A percentile compares a stretch with the other conserved stretches of the same genome.
Conservation (phyloP, 1,284 basidiomycete genomes). For the Sparassis latifolia region DNA sequence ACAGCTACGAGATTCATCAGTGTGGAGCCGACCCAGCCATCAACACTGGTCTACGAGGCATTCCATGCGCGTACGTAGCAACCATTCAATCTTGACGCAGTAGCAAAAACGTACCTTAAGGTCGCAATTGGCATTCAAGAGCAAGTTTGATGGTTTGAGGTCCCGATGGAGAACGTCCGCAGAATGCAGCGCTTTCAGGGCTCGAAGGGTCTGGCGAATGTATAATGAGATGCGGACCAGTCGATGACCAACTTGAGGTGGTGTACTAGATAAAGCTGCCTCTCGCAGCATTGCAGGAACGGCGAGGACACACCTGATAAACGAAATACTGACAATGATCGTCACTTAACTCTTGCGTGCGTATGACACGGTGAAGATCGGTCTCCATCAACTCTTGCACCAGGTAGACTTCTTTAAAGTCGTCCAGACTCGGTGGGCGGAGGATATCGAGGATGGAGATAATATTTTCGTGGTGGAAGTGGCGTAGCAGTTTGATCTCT, state of each 20-base stretch:
- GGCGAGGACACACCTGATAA: constrained; percentile 66
- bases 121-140: constrained; percentile 92
- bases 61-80: no score
- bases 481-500: constrained; percentile 79
- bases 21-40: no score
- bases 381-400: constrained; percentile 92
- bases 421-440: constrained; percentile 49
- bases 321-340: constrained; percentile 96
- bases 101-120: constrained; percentile 55
- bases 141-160: constrained; percentile 86
- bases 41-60: no score
- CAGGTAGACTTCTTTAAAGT: constrained; percentile 78
- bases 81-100: no score
- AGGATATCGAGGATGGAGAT: constrained; percentile 83
- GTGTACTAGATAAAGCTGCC: background rate
- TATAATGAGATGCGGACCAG: background rate
- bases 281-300: background rate
- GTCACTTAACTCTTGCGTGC: constrained; percentile 79
- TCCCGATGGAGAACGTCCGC: constrained; percentile 85
- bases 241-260: background rate
- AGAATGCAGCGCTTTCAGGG: constrained; percentile 86
- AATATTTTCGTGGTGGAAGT: constrained; percentile 77
- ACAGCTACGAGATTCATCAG: constrained; percentile 44
- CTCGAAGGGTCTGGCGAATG: constrained; percentile 64
- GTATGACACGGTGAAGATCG: constrained; percentile 83